phyloP scores from a whole-genome alignment of 2,329 filamentous ascomycete genomes.

The Nigrospora osmanthi region DNA sequence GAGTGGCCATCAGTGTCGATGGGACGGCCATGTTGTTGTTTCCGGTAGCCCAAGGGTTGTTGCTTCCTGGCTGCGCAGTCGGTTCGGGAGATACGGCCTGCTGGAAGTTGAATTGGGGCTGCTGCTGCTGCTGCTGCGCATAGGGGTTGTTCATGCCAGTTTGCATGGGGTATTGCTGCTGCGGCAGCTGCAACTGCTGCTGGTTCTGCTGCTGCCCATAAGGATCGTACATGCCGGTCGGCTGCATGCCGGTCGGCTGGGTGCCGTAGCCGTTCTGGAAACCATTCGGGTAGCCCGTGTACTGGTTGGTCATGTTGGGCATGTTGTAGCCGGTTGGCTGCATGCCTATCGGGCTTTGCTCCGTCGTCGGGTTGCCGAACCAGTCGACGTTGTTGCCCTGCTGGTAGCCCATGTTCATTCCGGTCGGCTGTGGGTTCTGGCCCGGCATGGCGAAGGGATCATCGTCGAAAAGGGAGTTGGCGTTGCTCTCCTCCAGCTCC shows the following conservation, averaged over 20 bases:
- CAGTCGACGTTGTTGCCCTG: conserved; percentile 95
- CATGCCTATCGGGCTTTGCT: conserved; percentile 57
- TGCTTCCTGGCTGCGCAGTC: conserved; percentile 68
- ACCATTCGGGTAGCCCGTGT: conserved; percentile 55
- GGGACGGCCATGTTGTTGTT: conserved; percentile 45
- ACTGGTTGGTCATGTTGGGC: conserved; percentile 45
- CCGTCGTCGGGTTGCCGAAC: conserved; percentile 87
- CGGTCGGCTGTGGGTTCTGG: conserved; percentile 68
- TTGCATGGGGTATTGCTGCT: conserved; percentile 38
- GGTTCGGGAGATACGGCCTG: conserved; percentile 45
- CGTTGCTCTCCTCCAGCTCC: conserved; percentile 81
- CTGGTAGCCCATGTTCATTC: conserved; percentile 95
- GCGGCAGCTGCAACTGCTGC: conserved; percentile 22
- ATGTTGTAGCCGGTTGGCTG: conserved; percentile 71
- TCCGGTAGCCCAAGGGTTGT: conserved; percentile 84
- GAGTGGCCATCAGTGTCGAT: conserved; percentile 67
- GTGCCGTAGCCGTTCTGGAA: conserved; percentile 61
- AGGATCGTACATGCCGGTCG: conserved; percentile 61
- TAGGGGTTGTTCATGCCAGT: conserved; percentile 49
- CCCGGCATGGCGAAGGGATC: conserved; percentile 48
- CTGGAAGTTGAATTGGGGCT: conserved; percentile 36
- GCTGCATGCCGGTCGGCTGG: conserved; percentile 60
- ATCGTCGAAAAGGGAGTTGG: conserved; percentile 83
- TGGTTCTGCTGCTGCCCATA: conserved; percentile 50
- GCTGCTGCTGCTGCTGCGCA: conserved; percentile 40